These are phyloP conservation scores for Tolypocladium tundrense DNA, from an alignment of 2,329 filamentous ascomycete genomes.

Conservation along the genomic window DNA sequence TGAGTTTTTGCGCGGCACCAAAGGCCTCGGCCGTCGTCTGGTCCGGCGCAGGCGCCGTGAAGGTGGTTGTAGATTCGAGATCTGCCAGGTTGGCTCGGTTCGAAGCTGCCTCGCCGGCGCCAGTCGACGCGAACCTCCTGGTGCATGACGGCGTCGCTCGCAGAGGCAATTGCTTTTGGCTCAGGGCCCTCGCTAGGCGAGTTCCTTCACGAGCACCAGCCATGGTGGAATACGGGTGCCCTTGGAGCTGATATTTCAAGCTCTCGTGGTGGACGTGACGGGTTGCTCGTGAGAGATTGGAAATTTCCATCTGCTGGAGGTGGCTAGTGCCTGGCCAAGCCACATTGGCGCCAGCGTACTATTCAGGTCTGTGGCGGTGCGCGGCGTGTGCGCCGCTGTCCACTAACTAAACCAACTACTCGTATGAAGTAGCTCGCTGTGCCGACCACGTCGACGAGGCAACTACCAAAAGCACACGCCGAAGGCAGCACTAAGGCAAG, in stretches of 20 bases:
- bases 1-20: constrained; percentile 24
- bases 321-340: neutral
- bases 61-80: constrained; percentile 40
- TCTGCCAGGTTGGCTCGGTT: constrained; percentile 27
- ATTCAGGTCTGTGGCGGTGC: neutral
- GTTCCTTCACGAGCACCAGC: constrained; percentile 29
- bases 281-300: constrained; percentile 13
- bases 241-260: constrained; percentile 1
- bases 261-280: constrained; percentile 1
- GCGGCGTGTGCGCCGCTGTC: neutral
- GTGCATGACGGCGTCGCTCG: constrained; percentile 13
- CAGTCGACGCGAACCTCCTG: constrained; percentile 37
- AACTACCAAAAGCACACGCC: neutral
- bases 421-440: too few species aligned
- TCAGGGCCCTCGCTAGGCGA: constrained; percentile 23
- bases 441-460: neutral
- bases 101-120: constrained; percentile 21
- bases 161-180: constrained; percentile 16
- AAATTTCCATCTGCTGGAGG: constrained; percentile 20
- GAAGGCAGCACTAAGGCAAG: neutral
- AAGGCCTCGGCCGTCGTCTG: constrained; percentile 28
- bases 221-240: constrained; percentile 18
- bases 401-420: neutral
- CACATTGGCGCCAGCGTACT: neutral
- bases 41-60: constrained; percentile 30